Evolutionary conservation across 2,329 filamentous ascomycete genomes (phyloP).

Genomic region (Pseudogymnoascus sp.): DNA sequence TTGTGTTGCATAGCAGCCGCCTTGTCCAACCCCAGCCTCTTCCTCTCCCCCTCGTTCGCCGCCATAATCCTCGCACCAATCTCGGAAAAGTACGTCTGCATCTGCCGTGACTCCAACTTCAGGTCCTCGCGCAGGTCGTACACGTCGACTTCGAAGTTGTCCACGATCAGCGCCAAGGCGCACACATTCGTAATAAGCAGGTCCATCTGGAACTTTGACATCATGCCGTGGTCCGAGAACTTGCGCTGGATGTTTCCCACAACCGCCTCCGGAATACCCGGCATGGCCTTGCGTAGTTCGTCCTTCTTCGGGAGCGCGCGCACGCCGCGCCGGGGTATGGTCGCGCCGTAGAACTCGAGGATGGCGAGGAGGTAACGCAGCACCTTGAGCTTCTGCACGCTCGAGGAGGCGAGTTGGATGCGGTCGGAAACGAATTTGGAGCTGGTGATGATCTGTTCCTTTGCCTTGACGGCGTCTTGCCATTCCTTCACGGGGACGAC

Average conservation of each 20-base stretch:
- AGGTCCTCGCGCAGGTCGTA: conserved; percentile 63
- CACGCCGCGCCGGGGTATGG: conserved; percentile 37
- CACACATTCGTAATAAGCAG: conserved; percentile 65
- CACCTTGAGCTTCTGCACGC: conserved; percentile 47
- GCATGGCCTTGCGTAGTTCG: conserved; percentile 48
- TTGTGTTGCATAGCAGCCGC: conserved; percentile 50
- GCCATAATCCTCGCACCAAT: conserved; percentile 57
- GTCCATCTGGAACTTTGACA: conserved; percentile 65
- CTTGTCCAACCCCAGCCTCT: conserved; percentile 49
- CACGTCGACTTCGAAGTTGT: conserved; percentile 65
- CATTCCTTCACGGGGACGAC: conserved; percentile 64
- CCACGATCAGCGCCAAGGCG: conserved; percentile 60
- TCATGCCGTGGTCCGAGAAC: conserved; percentile 54
- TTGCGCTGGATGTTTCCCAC: conserved; percentile 59
- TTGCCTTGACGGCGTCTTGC: conserved; percentile 56
- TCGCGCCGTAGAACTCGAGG: conserved; percentile 43
- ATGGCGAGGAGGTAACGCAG: conserved; percentile 53
- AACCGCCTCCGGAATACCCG: conserved; percentile 51
- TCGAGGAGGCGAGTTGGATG: conserved; percentile 42
- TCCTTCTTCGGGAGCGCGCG: conserved; percentile 50
- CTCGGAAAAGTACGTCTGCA: conserved; percentile 65
- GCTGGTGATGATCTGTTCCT: conserved; percentile 45
- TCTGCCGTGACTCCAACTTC: conserved; percentile 59
- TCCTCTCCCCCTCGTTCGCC: conserved; percentile 38
- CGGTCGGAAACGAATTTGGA: conserved; percentile 60